phyloP scores from a whole-genome alignment of 306 rosid species.

The Amphicarpaea edgeworthii region DNA sequence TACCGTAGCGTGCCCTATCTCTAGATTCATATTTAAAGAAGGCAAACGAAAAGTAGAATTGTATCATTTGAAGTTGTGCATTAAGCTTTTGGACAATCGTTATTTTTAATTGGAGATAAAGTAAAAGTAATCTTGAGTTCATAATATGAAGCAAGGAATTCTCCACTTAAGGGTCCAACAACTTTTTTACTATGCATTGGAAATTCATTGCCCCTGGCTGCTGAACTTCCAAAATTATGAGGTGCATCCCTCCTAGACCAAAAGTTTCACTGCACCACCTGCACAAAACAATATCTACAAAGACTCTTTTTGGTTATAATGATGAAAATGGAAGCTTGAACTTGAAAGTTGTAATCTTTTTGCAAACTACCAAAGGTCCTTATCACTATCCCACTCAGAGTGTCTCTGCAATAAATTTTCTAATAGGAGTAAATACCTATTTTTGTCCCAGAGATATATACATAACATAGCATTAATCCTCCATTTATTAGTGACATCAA shows the following conservation, averaged over 20 bases:
- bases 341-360: background rate
- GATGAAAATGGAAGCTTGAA: background rate
- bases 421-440: background rate
- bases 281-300: constrained; percentile 24
- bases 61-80: background rate
- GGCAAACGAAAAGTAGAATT: too few relatives aligned
- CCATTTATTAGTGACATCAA: background rate
- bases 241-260: constrained; percentile 28
- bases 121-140: background rate
- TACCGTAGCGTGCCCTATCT: background rate
- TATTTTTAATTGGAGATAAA: background rate
- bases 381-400: background rate
- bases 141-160: background rate
- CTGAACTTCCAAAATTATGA: background rate
- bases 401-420: background rate
- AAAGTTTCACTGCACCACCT: constrained; percentile 54
- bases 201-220: background rate
- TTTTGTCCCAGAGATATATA: too few relatives aligned
- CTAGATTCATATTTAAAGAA: too few relatives aligned
- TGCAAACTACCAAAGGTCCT: background rate
- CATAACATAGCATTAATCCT: background rate
- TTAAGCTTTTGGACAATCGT: too few relatives aligned
- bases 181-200: background rate
- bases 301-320: background rate
- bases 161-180: background rate